Base-by-base conservation (phyloP, 148 eudicot genomes). In the Diospyros kaki region DNA sequence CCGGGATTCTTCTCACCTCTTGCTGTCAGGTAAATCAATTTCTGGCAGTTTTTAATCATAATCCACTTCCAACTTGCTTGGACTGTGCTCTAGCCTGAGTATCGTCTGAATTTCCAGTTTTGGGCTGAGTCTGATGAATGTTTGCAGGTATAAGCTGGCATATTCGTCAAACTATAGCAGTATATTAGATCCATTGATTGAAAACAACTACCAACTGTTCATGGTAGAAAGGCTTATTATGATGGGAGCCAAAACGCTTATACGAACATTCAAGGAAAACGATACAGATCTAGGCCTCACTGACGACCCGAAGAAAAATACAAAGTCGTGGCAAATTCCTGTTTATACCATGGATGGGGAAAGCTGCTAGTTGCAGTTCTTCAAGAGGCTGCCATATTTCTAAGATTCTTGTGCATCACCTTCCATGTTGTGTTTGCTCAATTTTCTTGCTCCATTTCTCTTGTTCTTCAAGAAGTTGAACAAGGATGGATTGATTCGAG, bases 201-300 rank as follows among this genome's bases (percentile, higher is more conserved):
- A 92, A 76, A 95, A 95, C 79, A 95, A 95, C 74, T 95, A 95
- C 83, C 96, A 95, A 72, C 74, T 95, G 51, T 95, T 95, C 76
- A 92, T 95, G 97, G 82, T 92, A 74, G 98, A 95, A 71, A 88
- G 98, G 84, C 96, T 95, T 42, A 75, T 95, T 15, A 45, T 90
- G 88, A 88, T 78, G 89, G 97, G 98, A 53, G 97, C 98, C 28
- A 92, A 86, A 87, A 92, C 88, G 8, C 82, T 89, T 72, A 88
- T 95, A 15, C 81, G 68, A 73, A 95, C 98, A 64, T 92, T 69
- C 82, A 95, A 95, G 81, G 90, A 85, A 69, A 90, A 83, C 4
- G 93, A 87, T 78, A 82, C 85, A 5, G 97, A 84, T 76, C 83
- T 89, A 68, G 92, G 98, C 83, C 87, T 95, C 2, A 86, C 91